Evolutionary conservation across 108 stramenopile species (phyloP), one percentile per base, ranked within the genome.

Genomic region (Mediolabrus comicus): DNA sequence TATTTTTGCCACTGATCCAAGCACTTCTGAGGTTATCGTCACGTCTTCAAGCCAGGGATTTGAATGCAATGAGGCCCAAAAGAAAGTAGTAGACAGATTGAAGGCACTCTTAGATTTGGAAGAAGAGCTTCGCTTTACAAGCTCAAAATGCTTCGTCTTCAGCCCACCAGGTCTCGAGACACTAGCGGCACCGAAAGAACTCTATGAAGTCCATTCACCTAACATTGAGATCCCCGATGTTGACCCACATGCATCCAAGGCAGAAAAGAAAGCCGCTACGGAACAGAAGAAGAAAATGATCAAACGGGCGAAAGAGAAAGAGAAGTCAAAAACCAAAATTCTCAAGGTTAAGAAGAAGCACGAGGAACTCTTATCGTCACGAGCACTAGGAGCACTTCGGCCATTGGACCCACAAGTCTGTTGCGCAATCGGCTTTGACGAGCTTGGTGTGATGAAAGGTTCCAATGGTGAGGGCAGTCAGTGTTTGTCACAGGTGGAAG

Each of bases 361-460:
- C 29, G 75, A 81, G 19, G 57, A 80, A 29, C 28, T 51, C 63
- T 63, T 83, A 14, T 25, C 57, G 14, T 27, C 26, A 28, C 65
- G 79, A 27, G 56, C 79, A 24, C 41, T 80, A 31, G 53, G 17
- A 19, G 62, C 70, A 24, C 68, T 83, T 1, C 59, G 79, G 49
- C 75, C 62, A 9, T 55, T 83, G 43, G 65, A 71, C 38, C 69
- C 75, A 14, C 60, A 66, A 1, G 74, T 79, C 13, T 79, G 78
- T 33, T 39, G 80, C 9, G 83, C 83, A 2, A 63, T 83, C 0
- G 83, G 83, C 1, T 83, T 80, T 55, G 71, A 43, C 16, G 64
- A 62, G 9, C 35, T 79, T 13, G 71, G 66, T 46, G 64, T 75
- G 0, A 52, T 73, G 49, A 52, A 28, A 36, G 34, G n/a, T n/a